These are phyloP conservation scores for Psilocybe cubensis DNA, from an alignment of 768 basidiomycete species.

Conservation along the genomic window DNA sequence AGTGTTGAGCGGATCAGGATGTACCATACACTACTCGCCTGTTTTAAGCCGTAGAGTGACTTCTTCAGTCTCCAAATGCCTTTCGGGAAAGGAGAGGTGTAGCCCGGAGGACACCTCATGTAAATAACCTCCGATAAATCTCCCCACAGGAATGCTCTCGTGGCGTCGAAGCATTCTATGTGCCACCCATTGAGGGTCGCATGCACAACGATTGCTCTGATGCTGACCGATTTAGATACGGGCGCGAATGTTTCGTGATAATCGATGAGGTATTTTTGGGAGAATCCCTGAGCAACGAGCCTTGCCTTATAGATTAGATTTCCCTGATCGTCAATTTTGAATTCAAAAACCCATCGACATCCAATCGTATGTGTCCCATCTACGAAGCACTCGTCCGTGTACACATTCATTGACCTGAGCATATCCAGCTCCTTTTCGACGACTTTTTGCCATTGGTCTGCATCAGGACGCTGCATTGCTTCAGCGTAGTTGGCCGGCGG, in stretches of 20 bases:
- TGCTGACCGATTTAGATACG: conserved; percentile 21
- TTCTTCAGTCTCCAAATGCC: conserved; percentile 10
- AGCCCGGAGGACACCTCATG: conserved; percentile 11
- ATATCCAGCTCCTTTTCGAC: too few relatives aligned
- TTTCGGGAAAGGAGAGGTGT: neutral
- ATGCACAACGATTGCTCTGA: conserved; percentile 22
- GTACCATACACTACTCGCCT: conserved; percentile 21
- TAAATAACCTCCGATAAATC: conserved; percentile 14
- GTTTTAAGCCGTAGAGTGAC: conserved; percentile 23
- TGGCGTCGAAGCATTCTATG: conserved; percentile 13
- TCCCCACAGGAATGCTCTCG: conserved; percentile 13
- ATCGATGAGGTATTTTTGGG: too few relatives aligned
- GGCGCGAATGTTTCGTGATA: conserved; percentile 40
- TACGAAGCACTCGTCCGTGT: too few relatives aligned
- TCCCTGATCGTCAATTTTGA: too few relatives aligned
- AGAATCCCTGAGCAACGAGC: too few relatives aligned
- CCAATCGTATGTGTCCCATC: too few relatives aligned
- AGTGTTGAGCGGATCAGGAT: conserved; percentile 10
- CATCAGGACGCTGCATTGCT: neutral
- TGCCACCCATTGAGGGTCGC: conserved; percentile 24
- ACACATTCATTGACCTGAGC: too few relatives aligned
- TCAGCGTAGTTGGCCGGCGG: neutral
- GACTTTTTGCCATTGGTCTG: neutral
- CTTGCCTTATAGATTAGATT: too few relatives aligned
- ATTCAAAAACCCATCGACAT: too few relatives aligned